Evolutionary conservation across 441 rosid species (phyloP).

Genomic region (Pelargonium myrrhifolium): DNA sequence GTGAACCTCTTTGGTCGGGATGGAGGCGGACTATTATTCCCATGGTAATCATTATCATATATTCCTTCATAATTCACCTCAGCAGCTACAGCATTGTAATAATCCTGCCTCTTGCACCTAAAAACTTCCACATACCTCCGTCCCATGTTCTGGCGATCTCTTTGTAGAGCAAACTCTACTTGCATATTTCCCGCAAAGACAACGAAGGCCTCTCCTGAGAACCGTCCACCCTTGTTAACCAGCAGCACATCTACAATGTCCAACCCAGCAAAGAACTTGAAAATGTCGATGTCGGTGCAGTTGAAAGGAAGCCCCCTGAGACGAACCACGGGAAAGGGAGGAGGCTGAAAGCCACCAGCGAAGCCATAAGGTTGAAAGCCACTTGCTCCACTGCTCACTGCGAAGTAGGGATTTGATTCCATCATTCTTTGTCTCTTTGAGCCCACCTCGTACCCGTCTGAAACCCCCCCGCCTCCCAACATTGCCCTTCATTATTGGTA

Average conservation of each 20-base stretch:
- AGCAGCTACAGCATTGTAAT: slow-evolving; percentile 75
- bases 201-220: slow-evolving; percentile 82
- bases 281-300: slow-evolving; percentile 78
- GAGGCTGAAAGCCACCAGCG: slow-evolving; percentile 45
- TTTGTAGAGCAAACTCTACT: slow-evolving; percentile 76
- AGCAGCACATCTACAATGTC: slow-evolving; percentile 82
- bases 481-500: slow-evolving; percentile 83
- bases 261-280: slow-evolving; percentile 85
- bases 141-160: slow-evolving; percentile 81
- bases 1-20: slow-evolving; percentile 50
- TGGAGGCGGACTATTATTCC: slow-evolving; percentile 49
- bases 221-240: slow-evolving; percentile 64
- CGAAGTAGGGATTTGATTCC: slow-evolving; percentile 97
- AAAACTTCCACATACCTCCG: slow-evolving; percentile 82
- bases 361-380: slow-evolving; percentile 54
- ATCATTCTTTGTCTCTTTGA: slow-evolving; percentile 99
- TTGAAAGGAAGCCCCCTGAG: slow-evolving; percentile 88
- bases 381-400: slow-evolving; percentile 66
- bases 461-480: slow-evolving; percentile 97
- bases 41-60: slow-evolving; percentile 55
- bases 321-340: slow-evolving; percentile 77
- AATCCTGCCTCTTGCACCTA: slow-evolving; percentile 71
- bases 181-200: slow-evolving; percentile 68
- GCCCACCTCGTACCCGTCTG: slow-evolving; percentile 94
- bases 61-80: slow-evolving; percentile 70